Evolutionary conservation across 2,329 filamentous ascomycete genomes (phyloP), one percentile per base, ranked within the genome.

Genomic region (Aureobasidium sp.): DNA sequence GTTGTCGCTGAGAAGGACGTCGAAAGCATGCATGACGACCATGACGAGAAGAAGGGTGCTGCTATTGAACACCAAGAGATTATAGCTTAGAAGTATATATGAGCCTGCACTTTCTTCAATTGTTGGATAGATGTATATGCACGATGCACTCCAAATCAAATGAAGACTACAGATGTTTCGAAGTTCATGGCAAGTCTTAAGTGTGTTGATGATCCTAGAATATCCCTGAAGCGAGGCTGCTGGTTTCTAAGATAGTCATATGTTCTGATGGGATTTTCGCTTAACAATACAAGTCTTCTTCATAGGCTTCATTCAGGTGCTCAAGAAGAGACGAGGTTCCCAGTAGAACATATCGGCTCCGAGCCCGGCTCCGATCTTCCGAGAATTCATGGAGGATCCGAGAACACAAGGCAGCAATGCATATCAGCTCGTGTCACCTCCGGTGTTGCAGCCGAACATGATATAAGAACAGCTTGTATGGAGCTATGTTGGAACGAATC

Each of bases 111-210:
- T 37, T 52, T 9, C 17, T 6, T 24, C 15, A 19, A 5, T 14
- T 2, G 11, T 14, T 17, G 5, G 19, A 0, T 53, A 40, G 33
- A 40, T 22, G 14, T 27, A 29, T 40, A n/a, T 40, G 40, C 50
- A 53, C 22, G 35, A 50, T 35, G 31, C 29, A 9, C 14, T 33
- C 47, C 29, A 8, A 15, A 50, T 22, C 5, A 22, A 35, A 50
- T 35, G 15, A 49, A 19, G 17, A 49, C 7, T 33, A 47, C 22
- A 47, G 27, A 3, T 45, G 5, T 45, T 44, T 44, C n/a, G 1
- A 11, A 44, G 19, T 1, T n/a, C 15, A 17, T 44, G 40, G 3
- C 15, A 15, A 31, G 85, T 87, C 12, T 17, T 12, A 17, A 40
- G 29, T 31, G 8, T 31, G 29, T 31, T 9, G 29, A 31, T 31